These are phyloP conservation scores for Pseudodiploospora longispora DNA, from an alignment of 2,329 filamentous ascomycete genomes.

Conservation along the genomic window DNA sequence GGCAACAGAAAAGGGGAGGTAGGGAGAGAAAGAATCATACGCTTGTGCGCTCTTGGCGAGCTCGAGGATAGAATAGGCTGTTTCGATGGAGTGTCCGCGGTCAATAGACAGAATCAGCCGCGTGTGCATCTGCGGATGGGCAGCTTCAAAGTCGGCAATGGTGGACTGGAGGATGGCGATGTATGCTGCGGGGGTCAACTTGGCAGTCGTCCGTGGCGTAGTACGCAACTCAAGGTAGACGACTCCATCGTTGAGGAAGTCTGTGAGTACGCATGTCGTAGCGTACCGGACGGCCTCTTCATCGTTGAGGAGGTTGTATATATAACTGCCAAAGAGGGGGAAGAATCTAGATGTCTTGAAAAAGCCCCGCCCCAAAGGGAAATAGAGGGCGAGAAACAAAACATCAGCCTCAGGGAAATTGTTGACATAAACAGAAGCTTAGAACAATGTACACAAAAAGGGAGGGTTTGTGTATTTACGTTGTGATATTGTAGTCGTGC, in stretches of 20 bases:
- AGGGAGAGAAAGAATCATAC: not conserved
- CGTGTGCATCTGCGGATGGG: constrained; percentile 41
- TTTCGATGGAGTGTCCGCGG: constrained; percentile 48
- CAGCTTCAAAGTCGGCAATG: constrained; percentile 44
- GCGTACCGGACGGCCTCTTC: constrained; percentile 50
- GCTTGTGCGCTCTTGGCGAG: constrained; percentile 43
- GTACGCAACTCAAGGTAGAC: constrained; percentile 74
- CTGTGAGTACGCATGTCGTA: constrained; percentile 54
- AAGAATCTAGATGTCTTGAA: constrained; percentile 52
- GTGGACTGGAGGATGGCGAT: constrained; percentile 56
- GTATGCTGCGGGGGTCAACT: constrained; percentile 55
- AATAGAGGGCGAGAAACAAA: too few species aligned
- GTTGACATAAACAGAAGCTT: too few species aligned
- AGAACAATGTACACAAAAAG: too few species aligned
- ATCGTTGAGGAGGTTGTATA: constrained; percentile 66
- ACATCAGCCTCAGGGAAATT: too few species aligned
- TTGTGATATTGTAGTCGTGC: constrained; percentile 61
- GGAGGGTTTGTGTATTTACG: constrained; percentile 37
- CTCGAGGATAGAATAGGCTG: constrained; percentile 56
- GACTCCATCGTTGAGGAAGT: constrained; percentile 64
- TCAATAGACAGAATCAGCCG: constrained; percentile 70
- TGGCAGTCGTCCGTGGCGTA: constrained; percentile 58
- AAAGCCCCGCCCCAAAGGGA: too few species aligned
- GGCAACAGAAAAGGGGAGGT: too few species aligned
- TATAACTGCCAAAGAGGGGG: constrained; percentile 69